phyloP scores from a whole-genome alignment of 257 asterid genomes.

The Primulina huaijiensis region DNA sequence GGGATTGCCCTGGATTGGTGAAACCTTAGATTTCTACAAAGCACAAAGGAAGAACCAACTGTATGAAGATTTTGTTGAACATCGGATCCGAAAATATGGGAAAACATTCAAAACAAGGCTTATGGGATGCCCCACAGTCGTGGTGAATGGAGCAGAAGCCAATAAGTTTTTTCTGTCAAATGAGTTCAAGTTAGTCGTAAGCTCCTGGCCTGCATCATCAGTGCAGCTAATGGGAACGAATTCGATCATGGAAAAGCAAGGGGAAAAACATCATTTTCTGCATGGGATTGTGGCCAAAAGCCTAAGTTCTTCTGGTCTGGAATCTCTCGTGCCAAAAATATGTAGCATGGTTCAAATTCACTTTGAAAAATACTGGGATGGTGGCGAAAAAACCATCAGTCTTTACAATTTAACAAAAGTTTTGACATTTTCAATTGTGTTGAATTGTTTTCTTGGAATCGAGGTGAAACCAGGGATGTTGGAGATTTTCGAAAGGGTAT shows the following conservation, averaged over 20 bases:
- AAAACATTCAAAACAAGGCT: slow-evolving; percentile 67
- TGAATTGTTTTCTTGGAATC: slow-evolving; percentile 76
- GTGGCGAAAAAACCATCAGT: slow-evolving; percentile 34
- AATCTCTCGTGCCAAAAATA: slow-evolving; percentile 57
- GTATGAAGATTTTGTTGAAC: slow-evolving; percentile 60
- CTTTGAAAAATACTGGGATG: slow-evolving; percentile 41
- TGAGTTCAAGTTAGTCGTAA: slow-evolving; percentile 78
- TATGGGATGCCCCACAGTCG: slow-evolving; percentile 79
- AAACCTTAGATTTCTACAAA: slow-evolving; percentile 66
- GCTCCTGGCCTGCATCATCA: slow-evolving; percentile 90
- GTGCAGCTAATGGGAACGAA: slow-evolving; percentile 79
- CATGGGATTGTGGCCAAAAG: slow-evolving; percentile 70
- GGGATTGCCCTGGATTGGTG: slow-evolving; percentile 87
- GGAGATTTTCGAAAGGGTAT: slow-evolving; percentile 58
- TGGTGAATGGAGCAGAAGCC: slow-evolving; percentile 79
- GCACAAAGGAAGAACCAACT: slow-evolving; percentile 66
- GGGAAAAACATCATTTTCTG: slow-evolving; percentile 60
- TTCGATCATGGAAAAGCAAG: slow-evolving; percentile 85
- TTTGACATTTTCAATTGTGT: slow-evolving; percentile 62
- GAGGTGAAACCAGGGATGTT: slow-evolving; percentile 50
- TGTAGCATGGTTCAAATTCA: slow-evolving; percentile 46
- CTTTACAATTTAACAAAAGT: slow-evolving; percentile 47
- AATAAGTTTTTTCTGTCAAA: slow-evolving; percentile 75
- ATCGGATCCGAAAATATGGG: slow-evolving; percentile 59
- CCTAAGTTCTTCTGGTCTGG: slow-evolving; percentile 49